Base-by-base conservation (phyloP, 768 basidiomycete species). In the Xanthoconium stramineum region DNA sequence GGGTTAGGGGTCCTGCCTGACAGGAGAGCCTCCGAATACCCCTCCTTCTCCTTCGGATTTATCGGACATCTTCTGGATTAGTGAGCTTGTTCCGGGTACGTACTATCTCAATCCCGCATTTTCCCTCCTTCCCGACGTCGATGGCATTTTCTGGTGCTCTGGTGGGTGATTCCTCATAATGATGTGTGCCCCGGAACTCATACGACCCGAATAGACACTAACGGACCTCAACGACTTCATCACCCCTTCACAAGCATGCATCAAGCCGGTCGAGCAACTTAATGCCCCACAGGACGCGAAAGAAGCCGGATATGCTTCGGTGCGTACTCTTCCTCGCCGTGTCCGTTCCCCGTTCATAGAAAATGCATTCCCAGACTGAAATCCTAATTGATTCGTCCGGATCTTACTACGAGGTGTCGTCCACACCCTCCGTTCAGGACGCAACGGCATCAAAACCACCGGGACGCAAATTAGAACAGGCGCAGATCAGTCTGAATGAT, bases 221-320 rank as follows among this genome's bases (percentile, higher is more conserved):
- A 93, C 92, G 19, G 95, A 96, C 73, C 80, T 98, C 48, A 98
- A 98, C 70, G 97, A 98, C 73, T 99, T 94, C 71, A 91, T 99
- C 42, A 89, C 92, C 0, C 97, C 97, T 2, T 89, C 94, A 2
- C 96, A 98, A 74, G 90, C 90, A 19, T 99, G 97, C 73, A 98
- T 98, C 74, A 97, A 98, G 67, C 96, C 97, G 0, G 93, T 98
- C 24, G 79, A 85, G 63, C 76, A 80, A 56, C 71, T 74, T 10
- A 79, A 81, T 43, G 52, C 59, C 38, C 65, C 66, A 70, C 81
- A 75, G 70, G 81, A 66, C 6, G 48, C 61, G 14, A 69, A 71
- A 42, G 75, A 75, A 28, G 66, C 72, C 0, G 78, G 77, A 6
- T 75, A 76, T 28, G 77, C 81, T 13, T 64, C 76, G 12, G 81